A percentile compares a stretch with the other conserved stretches of the same genome.
Conservation (phyloP, 1,139 yeast genomes). For the Yamadazyma oceani region DNA sequence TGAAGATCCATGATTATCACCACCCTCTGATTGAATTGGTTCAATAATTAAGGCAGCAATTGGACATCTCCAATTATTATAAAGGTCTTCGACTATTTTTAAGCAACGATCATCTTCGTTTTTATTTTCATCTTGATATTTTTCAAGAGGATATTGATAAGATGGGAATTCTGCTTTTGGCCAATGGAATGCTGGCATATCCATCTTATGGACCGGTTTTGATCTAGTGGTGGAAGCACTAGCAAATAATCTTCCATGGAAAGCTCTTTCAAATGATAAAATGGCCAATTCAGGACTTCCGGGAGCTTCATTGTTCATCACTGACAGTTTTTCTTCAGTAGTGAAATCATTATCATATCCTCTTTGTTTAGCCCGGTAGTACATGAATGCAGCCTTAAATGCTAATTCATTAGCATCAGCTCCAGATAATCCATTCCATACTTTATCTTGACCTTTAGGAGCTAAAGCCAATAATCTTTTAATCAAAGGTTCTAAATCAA, state of each 20-base stretch:
- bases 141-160: conserved; percentile 70
- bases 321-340: conserved; percentile 57
- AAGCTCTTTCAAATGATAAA: conserved; percentile 69
- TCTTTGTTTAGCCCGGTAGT: conserved; percentile 65
- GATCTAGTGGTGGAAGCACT: conserved; percentile 77
- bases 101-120: conserved; percentile 71
- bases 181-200: conserved; percentile 83
- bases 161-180: conserved; percentile 83
- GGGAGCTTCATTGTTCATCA: conserved; percentile 69
- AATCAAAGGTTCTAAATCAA: conserved; percentile 58
- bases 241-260: conserved; percentile 85
- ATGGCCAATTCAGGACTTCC: conserved; percentile 76
- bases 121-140: conserved; percentile 52
- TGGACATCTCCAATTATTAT: conserved; percentile 59
- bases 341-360: conserved; percentile 51
- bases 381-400: conserved; percentile 79
- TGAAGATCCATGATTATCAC: conserved; percentile 67
- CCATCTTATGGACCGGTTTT: conserved; percentile 81
- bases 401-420: conserved; percentile 86
- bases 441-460: conserved; percentile 65
- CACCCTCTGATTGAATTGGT: conserved; percentile 78
- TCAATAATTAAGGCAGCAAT: conserved; percentile 72
- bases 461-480: conserved; percentile 60
- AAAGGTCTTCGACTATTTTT: conserved; percentile 53
- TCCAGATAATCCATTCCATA: conserved; percentile 79